Conservation (phyloP, 2,329 filamentous ascomycete genomes). For the Penicillium paneum region DNA sequence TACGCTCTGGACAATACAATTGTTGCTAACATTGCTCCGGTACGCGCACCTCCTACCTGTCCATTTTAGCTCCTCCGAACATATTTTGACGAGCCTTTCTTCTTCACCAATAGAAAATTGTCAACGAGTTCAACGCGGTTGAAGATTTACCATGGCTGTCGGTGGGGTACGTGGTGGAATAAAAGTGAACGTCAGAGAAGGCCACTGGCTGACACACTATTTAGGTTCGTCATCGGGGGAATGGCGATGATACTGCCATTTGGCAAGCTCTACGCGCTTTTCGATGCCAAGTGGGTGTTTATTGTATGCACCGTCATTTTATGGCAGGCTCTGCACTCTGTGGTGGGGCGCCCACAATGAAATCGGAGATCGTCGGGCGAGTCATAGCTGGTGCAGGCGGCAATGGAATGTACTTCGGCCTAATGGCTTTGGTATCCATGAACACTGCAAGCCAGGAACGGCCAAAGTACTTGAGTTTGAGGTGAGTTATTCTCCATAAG, state of each 20-base stretch:
- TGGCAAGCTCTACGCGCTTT: slow-evolving; percentile 25
- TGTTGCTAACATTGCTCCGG: background rate
- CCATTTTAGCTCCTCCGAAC: too few relatives aligned
- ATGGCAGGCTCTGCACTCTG: slow-evolving; percentile 29
- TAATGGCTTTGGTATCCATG: background rate
- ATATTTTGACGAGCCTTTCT: too few relatives aligned
- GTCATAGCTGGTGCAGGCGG: slow-evolving; percentile 32
- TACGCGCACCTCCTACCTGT: too few relatives aligned
- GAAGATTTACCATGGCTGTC: background rate
- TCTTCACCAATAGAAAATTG: background rate
- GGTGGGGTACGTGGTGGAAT: background rate
- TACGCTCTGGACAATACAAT: background rate
- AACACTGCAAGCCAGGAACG: background rate
- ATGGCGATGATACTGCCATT: slow-evolving; percentile 7
- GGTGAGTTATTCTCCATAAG: background rate
- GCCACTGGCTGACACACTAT: background rate
- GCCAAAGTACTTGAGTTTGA: background rate
- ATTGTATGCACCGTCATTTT: slow-evolving; percentile 27
- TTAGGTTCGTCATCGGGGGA: background rate
- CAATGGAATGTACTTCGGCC: slow-evolving; percentile 31
- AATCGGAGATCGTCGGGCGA: slow-evolving; percentile 31
- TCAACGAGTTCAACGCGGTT: background rate
- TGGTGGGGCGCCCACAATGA: slow-evolving; percentile 27
- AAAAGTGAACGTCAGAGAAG: too few relatives aligned
- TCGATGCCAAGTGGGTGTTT: slow-evolving; percentile 28